Evolutionary conservation across 2,329 filamentous ascomycete species (phyloP), one percentile per base, ranked within the genome.

Genomic region (Sclerotinia subarctica): DNA sequence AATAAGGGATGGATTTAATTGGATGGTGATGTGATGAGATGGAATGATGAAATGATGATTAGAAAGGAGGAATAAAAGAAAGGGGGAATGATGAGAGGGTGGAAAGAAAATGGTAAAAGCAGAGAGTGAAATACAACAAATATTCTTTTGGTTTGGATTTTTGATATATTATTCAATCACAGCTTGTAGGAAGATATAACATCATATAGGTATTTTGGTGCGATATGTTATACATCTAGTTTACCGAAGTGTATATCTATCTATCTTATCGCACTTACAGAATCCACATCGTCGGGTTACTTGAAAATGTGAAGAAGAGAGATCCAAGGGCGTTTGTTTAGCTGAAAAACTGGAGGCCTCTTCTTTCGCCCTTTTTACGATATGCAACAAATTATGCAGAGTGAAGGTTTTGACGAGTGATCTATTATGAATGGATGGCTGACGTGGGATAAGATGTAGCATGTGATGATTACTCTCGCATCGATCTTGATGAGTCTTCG

Each of bases 351-450:
- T 52, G 44, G 53, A 59, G 53, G 64, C 32, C 26, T 38, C n/a
- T 29, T 35, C 7, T 26, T 56, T 64, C 51, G 51, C 62, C 38
- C 62, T 64, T 60, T 60, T 66, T 60, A 10, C 24, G 54, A 66
- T 24, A 6, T 52, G 65, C 56, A 67, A 67, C 65, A 67, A 67
- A 63, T 38, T 38, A 63, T 67, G 56, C 47, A 62, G 21, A 8
- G 7, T 54, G 38, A 44, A 13, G 46, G 51, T 49, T 44, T 38
- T 13, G 38, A 38, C 17, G 13, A 19, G 13, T 19, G 2, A 19
- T 21, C 13, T 3, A 17, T 13, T 21, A 6, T 46, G 8, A 60
- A 32, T 60, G 38, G 57, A 10, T 59, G 13, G 44, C 46, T 29
- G 57, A 24, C 26, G 19, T 24, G 8, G 54, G n/a, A 24, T 35